Evolutionary conservation across 768 basidiomycete species (phyloP).

Genomic region (Lactarius tabidus): DNA sequence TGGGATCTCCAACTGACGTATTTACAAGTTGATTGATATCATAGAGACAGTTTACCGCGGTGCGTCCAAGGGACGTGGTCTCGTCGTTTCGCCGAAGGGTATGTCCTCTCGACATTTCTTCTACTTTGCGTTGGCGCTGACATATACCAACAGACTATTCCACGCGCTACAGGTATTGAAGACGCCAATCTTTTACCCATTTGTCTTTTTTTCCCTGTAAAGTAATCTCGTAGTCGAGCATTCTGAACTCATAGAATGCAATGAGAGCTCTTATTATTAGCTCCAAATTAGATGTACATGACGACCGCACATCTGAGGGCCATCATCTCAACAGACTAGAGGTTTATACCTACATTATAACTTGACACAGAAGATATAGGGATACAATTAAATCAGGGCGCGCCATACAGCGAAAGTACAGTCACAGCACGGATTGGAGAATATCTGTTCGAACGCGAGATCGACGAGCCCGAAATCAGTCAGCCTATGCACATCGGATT

Average conservation of each 20-base stretch:
- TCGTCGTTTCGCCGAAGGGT: conserved; percentile 97
- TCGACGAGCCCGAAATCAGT: background rate
- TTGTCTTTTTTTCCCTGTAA: background rate
- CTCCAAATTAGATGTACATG: background rate
- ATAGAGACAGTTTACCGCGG: conserved; percentile 98
- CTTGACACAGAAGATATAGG: background rate
- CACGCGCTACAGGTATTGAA: conserved; percentile 71
- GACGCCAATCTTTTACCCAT: background rate
- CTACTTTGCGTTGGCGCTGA: background rate
- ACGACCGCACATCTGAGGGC: background rate
- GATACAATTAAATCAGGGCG: background rate
- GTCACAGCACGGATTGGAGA: background rate
- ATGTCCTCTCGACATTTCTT: background rate
- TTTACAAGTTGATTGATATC: conserved; percentile 83
- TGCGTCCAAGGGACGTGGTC: conserved; percentile 95
- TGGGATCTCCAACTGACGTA: background rate
- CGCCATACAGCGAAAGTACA: background rate
- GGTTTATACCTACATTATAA: background rate
- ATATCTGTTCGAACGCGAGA: background rate
- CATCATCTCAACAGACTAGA: background rate
- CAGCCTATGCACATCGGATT: background rate
- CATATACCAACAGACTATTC: conserved; percentile 61
- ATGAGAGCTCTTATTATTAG: background rate
- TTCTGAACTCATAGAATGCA: conserved; percentile 1
- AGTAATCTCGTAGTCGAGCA: conserved; percentile 1